Percentiles rank a stretch among this genome's conserved stretches.
Evolutionary conservation across 768 basidiomycete genomes (phyloP).

Genomic region (Scleroderma citrinum): DNA sequence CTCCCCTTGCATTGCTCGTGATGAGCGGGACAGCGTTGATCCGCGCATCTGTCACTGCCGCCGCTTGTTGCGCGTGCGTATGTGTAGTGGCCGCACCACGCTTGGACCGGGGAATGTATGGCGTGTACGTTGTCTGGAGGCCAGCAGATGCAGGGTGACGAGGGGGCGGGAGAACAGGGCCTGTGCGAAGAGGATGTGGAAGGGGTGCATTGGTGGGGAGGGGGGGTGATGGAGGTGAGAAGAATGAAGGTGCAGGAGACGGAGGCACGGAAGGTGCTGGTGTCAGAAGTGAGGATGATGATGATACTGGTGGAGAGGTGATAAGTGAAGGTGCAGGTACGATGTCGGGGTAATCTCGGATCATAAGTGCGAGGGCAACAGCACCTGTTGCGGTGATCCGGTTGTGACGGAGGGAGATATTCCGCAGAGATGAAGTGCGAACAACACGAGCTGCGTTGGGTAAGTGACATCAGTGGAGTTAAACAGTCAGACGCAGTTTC

Average conservation of each 20-base stretch:
- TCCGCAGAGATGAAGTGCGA: constrained; percentile 75
- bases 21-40: constrained; percentile 59
- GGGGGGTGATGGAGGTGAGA: constrained; percentile 30
- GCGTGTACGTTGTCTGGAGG: constrained; percentile 73
- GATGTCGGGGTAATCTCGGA: constrained; percentile 89
- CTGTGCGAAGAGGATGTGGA: constrained; percentile 24
- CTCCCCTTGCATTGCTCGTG: constrained; percentile 54
- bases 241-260: constrained; percentile 13
- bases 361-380: constrained; percentile 92
- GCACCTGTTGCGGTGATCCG: constrained; percentile 79
- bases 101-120: constrained; percentile 68
- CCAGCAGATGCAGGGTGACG: constrained; percentile 43
- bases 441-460: constrained; percentile 62
- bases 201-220: constrained; percentile 22
- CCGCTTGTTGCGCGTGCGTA: constrained; percentile 33
- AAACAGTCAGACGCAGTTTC: not conserved
- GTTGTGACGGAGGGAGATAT: constrained; percentile 89
- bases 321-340: constrained; percentile 30
- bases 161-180: constrained; percentile 42
- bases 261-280: constrained; percentile 21
- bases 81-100: constrained; percentile 31
- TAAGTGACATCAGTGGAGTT: not conserved
- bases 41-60: constrained; percentile 20
- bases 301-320: constrained; percentile 9
- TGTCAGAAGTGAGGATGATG: constrained; percentile 18